These are phyloP conservation scores for Malassezia nana DNA, from an alignment of 1,284 basidiomycete species.

Conservation along the genomic window DNA sequence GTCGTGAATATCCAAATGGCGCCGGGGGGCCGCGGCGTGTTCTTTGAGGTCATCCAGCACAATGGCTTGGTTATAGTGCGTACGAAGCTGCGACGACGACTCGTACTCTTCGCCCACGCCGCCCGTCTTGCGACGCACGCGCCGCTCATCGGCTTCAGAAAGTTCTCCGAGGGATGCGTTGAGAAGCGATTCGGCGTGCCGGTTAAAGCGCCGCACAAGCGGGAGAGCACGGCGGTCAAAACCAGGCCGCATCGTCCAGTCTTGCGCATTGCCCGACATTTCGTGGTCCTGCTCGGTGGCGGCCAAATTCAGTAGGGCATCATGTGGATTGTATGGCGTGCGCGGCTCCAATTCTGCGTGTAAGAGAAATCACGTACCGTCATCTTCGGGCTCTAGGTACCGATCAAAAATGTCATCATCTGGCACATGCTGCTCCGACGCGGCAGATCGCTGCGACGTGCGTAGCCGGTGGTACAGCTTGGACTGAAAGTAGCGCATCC, in stretches of 20 bases:
- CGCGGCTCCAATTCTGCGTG: slow-evolving; percentile 71
- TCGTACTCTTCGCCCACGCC: slow-evolving; percentile 42
- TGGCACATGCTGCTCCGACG: slow-evolving; percentile 70
- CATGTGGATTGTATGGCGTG: slow-evolving; percentile 60
- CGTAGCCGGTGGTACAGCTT: slow-evolving; percentile 88
- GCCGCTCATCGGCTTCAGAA: slow-evolving; percentile 19
- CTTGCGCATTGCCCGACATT: slow-evolving; percentile 76
- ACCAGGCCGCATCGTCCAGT: slow-evolving; percentile 92
- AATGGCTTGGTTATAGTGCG: slow-evolving; percentile 59
- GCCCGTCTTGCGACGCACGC: slow-evolving; percentile 28
- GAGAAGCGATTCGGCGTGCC: slow-evolving; percentile 81
- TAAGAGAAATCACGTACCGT: slow-evolving; percentile 56
- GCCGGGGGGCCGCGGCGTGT: slow-evolving; percentile 58
- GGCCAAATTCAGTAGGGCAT: slow-evolving; percentile 70
- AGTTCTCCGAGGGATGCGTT: slow-evolving; percentile 51
- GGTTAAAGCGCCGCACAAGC: slow-evolving; percentile 91
- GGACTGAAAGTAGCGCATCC: slow-evolving; percentile 91
- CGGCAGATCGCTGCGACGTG: slow-evolving; percentile 77
- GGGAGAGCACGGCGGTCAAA: slow-evolving; percentile 75
- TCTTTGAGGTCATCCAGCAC: slow-evolving; percentile 77
- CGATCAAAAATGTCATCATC: slow-evolving; percentile 90
- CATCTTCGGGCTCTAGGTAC: slow-evolving; percentile 87
- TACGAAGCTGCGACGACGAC: neutral
- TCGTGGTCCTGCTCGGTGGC: slow-evolving; percentile 86
- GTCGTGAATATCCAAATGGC: slow-evolving; percentile 63